Base-by-base conservation (phyloP, 23 red algal species). In the Agarophyton chilense region DNA sequence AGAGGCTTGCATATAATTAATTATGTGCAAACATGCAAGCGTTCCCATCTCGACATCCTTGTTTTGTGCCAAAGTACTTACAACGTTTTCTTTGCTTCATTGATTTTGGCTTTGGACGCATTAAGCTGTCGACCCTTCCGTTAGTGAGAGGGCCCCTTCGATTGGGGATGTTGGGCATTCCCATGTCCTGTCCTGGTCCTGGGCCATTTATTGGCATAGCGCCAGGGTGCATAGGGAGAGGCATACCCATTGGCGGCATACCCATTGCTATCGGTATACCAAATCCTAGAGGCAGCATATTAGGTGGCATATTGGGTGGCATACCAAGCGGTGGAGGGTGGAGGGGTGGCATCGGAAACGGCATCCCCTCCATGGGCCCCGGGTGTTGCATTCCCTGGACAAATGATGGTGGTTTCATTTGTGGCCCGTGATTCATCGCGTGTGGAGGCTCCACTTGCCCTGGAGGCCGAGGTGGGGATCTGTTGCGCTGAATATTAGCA, bases 1-100 rank as follows among this genome's bases (percentile, higher is more conserved):
- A 62, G 18, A 32, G 5, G 3, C 12, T 61, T 61, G 56, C 6
- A 28, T 18, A 9, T 72, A 36, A 12, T 87, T 72, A 87, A 33
- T 87, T 89, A 71, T 89, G 85, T 29, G 85, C 85, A 64, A 89
- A 89, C 85, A 89, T 77, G 53, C 85, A 89, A 46, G 85, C 63
- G 12, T 60, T 77, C 31, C 85, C 85, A 65, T 89, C 85, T 33
- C 85, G 66, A 51, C 85, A 89, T 77, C 85, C 85, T 46, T 89
- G 85, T 56, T 89, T 89, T 0, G 85, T 89, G 17, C 85, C 85
- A 79, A 89, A 89, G 42, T 89, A 89, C 73, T 89, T 89, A 44
- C 85, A 89, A 77, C 60, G 67, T 72, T 89, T 89, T 54, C 85
- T 60, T 50, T 89, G 70, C 47, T 89, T 89, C 34, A 71, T 43